Conservation (phyloP, 257 asterid species). For the Anisodus acutangulus region DNA sequence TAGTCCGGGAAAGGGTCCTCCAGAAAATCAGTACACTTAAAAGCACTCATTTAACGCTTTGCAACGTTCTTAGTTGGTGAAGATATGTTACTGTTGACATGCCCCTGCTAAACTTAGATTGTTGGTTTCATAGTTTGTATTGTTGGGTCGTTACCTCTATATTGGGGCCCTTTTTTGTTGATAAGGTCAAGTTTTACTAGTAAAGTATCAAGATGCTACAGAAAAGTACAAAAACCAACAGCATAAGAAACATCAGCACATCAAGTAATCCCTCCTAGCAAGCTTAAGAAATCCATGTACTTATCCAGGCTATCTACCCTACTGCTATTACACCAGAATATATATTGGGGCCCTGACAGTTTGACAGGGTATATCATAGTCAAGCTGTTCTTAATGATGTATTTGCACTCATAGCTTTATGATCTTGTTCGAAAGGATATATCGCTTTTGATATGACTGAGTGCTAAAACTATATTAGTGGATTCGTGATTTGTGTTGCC, state of each 20-base stretch:
- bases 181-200: background rate
- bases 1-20: background rate
- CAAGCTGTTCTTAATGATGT: background rate
- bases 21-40: background rate
- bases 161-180: background rate
- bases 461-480: background rate
- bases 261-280: background rate
- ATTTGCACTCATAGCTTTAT: background rate
- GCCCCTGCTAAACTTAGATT: constrained; percentile 13
- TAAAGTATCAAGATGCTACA: background rate
- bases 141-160: background rate
- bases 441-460: background rate
- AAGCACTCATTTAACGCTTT: too few relatives aligned
- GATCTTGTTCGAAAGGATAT: background rate
- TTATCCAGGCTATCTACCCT: background rate
- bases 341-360: background rate
- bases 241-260: background rate
- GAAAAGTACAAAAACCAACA: background rate
- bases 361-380: background rate
- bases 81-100: background rate
- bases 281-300: background rate
- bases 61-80: background rate
- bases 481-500: background rate
- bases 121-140: background rate
- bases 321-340: background rate